These are phyloP conservation scores for Mycosarcoma mackinlayi DNA, from an alignment of 1,284 basidiomycete species.

Conservation along the genomic window DNA sequence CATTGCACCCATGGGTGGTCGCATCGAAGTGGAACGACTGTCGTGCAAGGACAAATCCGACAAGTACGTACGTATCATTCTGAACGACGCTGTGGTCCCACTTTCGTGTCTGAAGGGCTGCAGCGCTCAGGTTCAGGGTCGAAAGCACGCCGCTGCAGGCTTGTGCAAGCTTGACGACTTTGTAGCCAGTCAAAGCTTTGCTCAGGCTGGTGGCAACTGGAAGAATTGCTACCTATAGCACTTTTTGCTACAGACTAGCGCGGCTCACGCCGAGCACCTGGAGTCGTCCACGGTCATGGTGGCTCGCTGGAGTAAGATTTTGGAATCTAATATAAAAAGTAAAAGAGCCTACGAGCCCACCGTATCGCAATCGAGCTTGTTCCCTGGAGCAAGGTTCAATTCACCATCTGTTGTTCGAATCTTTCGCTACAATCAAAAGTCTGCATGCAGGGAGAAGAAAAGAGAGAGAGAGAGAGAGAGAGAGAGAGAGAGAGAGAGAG, in stretches of 20 bases:
- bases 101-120: slow-evolving; percentile 12
- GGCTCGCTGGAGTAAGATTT: too few relatives aligned
- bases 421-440: too few relatives aligned
- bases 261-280: too few relatives aligned
- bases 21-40: slow-evolving; percentile 16
- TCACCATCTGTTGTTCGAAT: too few relatives aligned
- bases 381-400: too few relatives aligned
- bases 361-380: too few relatives aligned
- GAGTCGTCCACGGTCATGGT: too few relatives aligned
- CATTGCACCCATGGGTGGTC: slow-evolving; percentile 21
- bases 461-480: too few relatives aligned
- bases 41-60: slow-evolving; percentile 9
- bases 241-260: too few relatives aligned
- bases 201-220: slow-evolving; percentile 28
- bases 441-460: neutral
- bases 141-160: slow-evolving; percentile 13
- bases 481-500: too few relatives aligned
- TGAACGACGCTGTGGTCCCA: slow-evolving; percentile 23
- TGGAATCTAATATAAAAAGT: too few relatives aligned
- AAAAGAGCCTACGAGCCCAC: too few relatives aligned
- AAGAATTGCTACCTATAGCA: slow-evolving; percentile 25
- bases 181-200: slow-evolving; percentile 23
- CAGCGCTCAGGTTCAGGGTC: slow-evolving; percentile 11
- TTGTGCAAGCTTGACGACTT: slow-evolving; percentile 21
- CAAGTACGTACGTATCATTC: slow-evolving; percentile 21